Evolutionary conservation across 352 stramenopile species (phyloP).

Genomic region (Blastocystis hominis): DNA sequence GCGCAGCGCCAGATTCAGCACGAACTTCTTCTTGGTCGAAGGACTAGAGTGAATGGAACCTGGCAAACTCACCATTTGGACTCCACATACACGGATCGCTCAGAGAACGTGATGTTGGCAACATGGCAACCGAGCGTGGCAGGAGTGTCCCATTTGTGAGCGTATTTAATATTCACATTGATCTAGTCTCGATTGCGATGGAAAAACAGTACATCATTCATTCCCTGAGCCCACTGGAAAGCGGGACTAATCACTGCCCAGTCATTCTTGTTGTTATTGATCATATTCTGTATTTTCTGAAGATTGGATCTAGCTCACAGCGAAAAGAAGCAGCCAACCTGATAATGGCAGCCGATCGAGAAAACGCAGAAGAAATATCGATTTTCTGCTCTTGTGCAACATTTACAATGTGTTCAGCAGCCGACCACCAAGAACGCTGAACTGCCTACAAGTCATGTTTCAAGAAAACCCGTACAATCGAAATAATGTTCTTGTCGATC

Average conservation of each 20-base stretch:
- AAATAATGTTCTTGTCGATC: conserved; percentile 57
- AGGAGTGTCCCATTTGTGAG: conserved; percentile 57
- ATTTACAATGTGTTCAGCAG: conserved; percentile 40
- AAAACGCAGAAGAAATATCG: conserved; percentile 51
- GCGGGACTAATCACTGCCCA: conserved; percentile 53
- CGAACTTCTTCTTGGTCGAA: conserved; percentile 58
- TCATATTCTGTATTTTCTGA: conserved; percentile 54
- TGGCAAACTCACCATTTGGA: conserved; percentile 17
- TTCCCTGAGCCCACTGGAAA: conserved; percentile 57
- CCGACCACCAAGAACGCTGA: conserved; percentile 54
- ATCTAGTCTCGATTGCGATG: conserved; percentile 1
- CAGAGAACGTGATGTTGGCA: conserved; percentile 54
- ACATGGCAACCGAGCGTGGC: conserved; percentile 51
- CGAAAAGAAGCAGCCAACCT: not conserved
- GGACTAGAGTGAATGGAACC: not conserved
- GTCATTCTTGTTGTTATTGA: conserved; percentile 51
- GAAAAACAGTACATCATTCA: not conserved
- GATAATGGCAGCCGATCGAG: conserved; percentile 46
- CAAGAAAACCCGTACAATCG: not conserved
- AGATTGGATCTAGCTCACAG: conserved; percentile 36
- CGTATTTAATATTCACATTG: conserved; percentile 57
- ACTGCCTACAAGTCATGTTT: conserved; percentile 2
- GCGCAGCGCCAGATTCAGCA: not conserved
- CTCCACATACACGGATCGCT: conserved; percentile 11
- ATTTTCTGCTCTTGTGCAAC: conserved; percentile 5